Conservation (phyloP, 164 flowering plant genomes). For the Malania oleifera region DNA sequence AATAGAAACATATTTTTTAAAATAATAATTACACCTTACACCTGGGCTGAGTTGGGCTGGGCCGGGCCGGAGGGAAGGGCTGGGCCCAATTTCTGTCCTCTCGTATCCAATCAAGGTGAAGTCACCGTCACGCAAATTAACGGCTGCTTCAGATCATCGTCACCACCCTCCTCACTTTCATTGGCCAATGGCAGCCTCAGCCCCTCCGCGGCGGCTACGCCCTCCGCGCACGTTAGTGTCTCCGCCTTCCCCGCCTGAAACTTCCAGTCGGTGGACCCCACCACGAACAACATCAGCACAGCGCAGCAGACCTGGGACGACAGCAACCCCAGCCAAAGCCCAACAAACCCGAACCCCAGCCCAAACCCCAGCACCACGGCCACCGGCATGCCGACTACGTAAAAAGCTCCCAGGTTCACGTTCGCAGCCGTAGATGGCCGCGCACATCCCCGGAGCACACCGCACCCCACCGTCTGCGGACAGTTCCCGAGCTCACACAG, state of each 20-base stretch:
- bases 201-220: slow-evolving; percentile 10
- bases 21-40: not conserved
- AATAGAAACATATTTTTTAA: too few species aligned
- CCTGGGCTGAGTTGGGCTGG: too few species aligned
- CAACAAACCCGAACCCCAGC: slow-evolving; percentile 61
- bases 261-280: slow-evolving; percentile 86
- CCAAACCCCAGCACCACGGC: slow-evolving; percentile 71
- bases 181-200: too few species aligned
- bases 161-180: not conserved
- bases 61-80: too few species aligned
- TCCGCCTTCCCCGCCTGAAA: slow-evolving; percentile 53
- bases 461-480: slow-evolving; percentile 92
- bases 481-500: slow-evolving; percentile 95
- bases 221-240: slow-evolving; percentile 43
- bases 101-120: slow-evolving; percentile 23
- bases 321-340: slow-evolving; percentile 78
- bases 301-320: slow-evolving; percentile 87
- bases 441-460: slow-evolving; percentile 80
- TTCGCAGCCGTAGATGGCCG: slow-evolving; percentile 77
- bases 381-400: slow-evolving; percentile 87
- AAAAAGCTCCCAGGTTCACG: slow-evolving; percentile 85
- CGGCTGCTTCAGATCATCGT: slow-evolving; percentile 32
- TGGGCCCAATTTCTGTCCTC: too few species aligned
- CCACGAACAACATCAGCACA: slow-evolving; percentile 75
- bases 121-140: slow-evolving; percentile 44